Conservation (phyloP, 2,329 filamentous ascomycete species). For the Aphanoascus verrucosus region DNA sequence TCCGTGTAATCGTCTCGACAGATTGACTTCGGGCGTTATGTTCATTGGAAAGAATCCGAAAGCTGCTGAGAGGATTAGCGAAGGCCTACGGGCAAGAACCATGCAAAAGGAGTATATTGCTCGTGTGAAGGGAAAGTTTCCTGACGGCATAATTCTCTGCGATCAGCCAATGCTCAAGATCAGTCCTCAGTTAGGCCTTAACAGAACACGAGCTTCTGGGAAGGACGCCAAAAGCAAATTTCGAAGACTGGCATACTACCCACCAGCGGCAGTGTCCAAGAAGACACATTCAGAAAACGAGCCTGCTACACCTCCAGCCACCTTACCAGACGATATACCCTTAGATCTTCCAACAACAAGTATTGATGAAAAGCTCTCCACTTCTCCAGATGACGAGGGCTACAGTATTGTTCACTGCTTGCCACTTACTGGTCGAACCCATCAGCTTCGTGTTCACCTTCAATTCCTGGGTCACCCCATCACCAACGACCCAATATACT, state of each 20-base stretch:
- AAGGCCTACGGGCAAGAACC: constrained; percentile 66
- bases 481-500: constrained; percentile 94
- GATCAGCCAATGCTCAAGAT: constrained; percentile 90
- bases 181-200: constrained; percentile 87
- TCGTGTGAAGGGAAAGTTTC: constrained; percentile 81
- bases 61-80: constrained; percentile 65
- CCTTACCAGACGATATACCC: constrained; percentile 13
- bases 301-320: constrained; percentile 13
- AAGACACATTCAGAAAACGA: constrained; percentile 4
- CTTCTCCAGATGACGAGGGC: constrained; percentile 46
- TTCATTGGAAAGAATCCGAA: constrained; percentile 82
- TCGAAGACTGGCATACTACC: constrained; percentile 84
- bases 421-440: constrained; percentile 84
- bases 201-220: constrained; percentile 85
- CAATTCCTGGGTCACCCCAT: constrained; percentile 93
- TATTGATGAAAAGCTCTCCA: constrained; percentile 18
- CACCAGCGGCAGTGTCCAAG: constrained; percentile 37
- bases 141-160: constrained; percentile 81
- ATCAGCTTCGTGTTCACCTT: constrained; percentile 88
- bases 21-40: constrained; percentile 93
- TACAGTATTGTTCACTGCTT: constrained; percentile 94
- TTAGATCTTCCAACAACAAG: constrained; percentile 13
- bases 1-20: constrained; percentile 86
- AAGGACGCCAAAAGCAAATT: constrained; percentile 88
- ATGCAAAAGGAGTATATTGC: constrained; percentile 95